Evolutionary conservation across 768 basidiomycete species (phyloP).

Genomic region (Termitomyces sp.): DNA sequence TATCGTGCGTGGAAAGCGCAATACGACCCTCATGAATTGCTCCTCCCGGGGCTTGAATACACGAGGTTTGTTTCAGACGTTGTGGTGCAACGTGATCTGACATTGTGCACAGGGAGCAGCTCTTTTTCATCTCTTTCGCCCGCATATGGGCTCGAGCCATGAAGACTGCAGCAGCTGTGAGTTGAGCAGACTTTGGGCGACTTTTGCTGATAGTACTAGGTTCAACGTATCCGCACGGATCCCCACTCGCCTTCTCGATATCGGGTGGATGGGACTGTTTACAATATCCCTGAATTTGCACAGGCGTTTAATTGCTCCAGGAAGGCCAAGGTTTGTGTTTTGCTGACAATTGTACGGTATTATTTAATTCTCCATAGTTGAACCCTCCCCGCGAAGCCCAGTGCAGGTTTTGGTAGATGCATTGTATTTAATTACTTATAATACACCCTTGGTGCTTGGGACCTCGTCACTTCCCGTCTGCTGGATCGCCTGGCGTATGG

Average conservation of each 20-base stretch:
- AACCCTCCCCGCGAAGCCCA: constrained; percentile 78
- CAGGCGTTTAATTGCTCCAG: constrained; percentile 78
- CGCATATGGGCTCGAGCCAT: constrained; percentile 84
- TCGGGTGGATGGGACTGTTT: constrained; percentile 83
- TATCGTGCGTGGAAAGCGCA: constrained; percentile 90
- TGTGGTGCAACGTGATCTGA: not conserved
- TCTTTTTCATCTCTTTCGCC: constrained; percentile 91
- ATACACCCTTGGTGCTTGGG: constrained; percentile 95
- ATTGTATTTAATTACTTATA: constrained; percentile 28
- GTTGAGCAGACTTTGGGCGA: constrained; percentile 9
- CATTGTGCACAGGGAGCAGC: constrained; percentile 59
- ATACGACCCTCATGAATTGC: constrained; percentile 55
- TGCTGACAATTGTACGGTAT: not conserved
- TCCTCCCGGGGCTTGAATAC: constrained; percentile 77
- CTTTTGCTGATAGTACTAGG: constrained; percentile 26
- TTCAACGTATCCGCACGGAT: constrained; percentile 79
- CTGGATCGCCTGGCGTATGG: constrained; percentile 92
- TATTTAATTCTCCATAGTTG: constrained; percentile 35
- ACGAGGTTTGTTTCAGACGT: constrained; percentile 45
- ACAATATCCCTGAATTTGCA: constrained; percentile 86
- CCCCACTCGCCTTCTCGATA: constrained; percentile 81
- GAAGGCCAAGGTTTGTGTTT: constrained; percentile 60
- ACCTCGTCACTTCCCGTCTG: constrained; percentile 85
- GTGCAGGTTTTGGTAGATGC: constrained; percentile 71
- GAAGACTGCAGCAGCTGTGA: constrained; percentile 71